Conservation (phyloP, 257 asterid genomes). For the Forsythia suspensa region DNA sequence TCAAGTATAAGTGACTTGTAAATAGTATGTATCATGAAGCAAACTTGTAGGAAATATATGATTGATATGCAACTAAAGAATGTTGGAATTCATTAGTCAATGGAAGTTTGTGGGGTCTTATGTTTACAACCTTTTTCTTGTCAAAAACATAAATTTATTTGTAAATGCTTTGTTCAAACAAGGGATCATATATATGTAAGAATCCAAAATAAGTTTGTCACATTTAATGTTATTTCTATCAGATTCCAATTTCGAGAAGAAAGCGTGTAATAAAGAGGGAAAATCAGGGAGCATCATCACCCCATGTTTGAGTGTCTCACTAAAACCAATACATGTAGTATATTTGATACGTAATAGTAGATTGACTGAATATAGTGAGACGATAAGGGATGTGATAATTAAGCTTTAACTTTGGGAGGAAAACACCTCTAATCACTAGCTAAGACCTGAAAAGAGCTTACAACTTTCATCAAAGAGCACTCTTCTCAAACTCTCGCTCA, state of each 20-base stretch:
- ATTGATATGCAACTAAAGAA: background rate
- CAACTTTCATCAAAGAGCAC: too few species aligned
- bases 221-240: conserved; percentile 43
- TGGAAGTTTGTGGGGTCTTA: conserved; percentile 27
- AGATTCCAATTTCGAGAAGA: conserved; percentile 38
- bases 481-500: too few species aligned
- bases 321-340: conserved; percentile 15
- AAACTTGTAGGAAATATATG: conserved; percentile 15
- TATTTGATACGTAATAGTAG: background rate
- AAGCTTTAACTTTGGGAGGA: background rate
- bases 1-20: conserved; percentile 8
- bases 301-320: conserved; percentile 20
- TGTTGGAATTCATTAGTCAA: conserved; percentile 26
- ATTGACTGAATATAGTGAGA: background rate
- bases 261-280: conserved; percentile 37
- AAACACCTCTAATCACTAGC: background rate
- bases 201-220: conserved; percentile 32
- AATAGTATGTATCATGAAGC: conserved; percentile 31
- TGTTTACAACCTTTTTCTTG: background rate
- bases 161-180: conserved; percentile 6
- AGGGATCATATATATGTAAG: conserved; percentile 24
- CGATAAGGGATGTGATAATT: background rate
- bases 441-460: too few species aligned
- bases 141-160: conserved; percentile 21
- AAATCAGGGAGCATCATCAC: conserved; percentile 35